phyloP scores from a whole-genome alignment of 306 rosid species.

The Prinsepia uniflora region DNA sequence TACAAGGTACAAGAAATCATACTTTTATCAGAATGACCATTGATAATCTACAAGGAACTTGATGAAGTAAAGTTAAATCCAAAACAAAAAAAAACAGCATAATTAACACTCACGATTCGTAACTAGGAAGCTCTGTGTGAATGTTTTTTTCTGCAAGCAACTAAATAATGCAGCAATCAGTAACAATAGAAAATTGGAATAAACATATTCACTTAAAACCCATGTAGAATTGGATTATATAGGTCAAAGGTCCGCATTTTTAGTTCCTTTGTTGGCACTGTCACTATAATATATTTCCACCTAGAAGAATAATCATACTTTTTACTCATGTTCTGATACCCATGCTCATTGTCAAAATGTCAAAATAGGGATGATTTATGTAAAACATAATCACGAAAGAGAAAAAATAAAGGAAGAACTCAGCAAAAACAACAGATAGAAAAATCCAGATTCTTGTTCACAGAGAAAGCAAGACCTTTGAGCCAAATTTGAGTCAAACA shows the following conservation, averaged over 20 bases:
- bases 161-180: conserved; percentile 43
- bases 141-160: conserved; percentile 58
- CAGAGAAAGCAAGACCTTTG: not conserved
- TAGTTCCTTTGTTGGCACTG: too few relatives aligned
- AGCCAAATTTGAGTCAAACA: too few relatives aligned
- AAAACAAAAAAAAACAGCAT: conserved; percentile 22
- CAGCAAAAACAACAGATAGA: not conserved
- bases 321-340: not conserved
- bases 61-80: conserved; percentile 21
- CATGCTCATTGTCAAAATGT: not conserved
- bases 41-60: conserved; percentile 13
- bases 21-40: conserved; percentile 23
- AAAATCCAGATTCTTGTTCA: not conserved
- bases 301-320: not conserved
- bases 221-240: too few relatives aligned
- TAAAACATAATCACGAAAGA: not conserved
- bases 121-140: conserved; percentile 58
- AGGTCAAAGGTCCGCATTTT: too few relatives aligned
- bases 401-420: not conserved
- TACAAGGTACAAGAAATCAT: conserved; percentile 9
- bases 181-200: conserved; percentile 27
- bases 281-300: not conserved
- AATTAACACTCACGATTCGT: conserved; percentile 56
- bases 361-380: not conserved
- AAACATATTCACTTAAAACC: not conserved